Evolutionary conservation across 2,329 filamentous ascomycete genomes (phyloP), one percentile per base, ranked within the genome.

Genomic region (Neofusicoccum parvum): DNA sequence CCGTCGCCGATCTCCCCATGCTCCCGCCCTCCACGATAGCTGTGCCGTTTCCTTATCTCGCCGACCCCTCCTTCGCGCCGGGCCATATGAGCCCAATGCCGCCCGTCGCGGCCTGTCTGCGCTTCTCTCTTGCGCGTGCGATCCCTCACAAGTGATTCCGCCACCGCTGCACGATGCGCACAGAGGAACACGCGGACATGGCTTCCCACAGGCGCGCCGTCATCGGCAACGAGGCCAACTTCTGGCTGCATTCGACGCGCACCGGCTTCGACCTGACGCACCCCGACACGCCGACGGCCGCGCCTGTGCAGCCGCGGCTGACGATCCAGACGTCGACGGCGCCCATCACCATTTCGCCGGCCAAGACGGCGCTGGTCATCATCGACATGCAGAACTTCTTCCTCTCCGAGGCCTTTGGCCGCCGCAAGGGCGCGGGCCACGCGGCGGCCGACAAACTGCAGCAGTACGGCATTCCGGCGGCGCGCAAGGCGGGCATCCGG

Each of bases 251-350:
- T 69, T 78, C 78, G 43, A 74, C 76, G 2, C 65, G 65, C n/a
- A 75, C 70, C 11, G 81, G 80, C 54, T 83, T 83, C 71, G 78
- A 84, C 68, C 77, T 84, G 5, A 82, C 80, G 1, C 81, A 79
- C 66, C 76, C 80, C 1, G 10, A 70, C 6, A 68, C 71, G 3
- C 75, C 77, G 1, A 68, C 68, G 14, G 70, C 72, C 1, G 66
- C 73, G 23, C 66, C 69, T 11, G 5, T 62, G n/a, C 56, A 59
- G 6, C 67, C 70, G 5, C 66, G 46, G 20, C 17, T 71, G 27
- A 72, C 66, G 1, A 41, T 75, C 32, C 56, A 70, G 65, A 75
- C 74, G 27, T 70, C 72, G 17, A 72, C 70, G 5, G 39, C 69
- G 9, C 70, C 72, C 11, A 72, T 75, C 23, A 73, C 73, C 45